phyloP scores from a whole-genome alignment of 352 stramenopile species.

The Phytopythium montanum region DNA sequence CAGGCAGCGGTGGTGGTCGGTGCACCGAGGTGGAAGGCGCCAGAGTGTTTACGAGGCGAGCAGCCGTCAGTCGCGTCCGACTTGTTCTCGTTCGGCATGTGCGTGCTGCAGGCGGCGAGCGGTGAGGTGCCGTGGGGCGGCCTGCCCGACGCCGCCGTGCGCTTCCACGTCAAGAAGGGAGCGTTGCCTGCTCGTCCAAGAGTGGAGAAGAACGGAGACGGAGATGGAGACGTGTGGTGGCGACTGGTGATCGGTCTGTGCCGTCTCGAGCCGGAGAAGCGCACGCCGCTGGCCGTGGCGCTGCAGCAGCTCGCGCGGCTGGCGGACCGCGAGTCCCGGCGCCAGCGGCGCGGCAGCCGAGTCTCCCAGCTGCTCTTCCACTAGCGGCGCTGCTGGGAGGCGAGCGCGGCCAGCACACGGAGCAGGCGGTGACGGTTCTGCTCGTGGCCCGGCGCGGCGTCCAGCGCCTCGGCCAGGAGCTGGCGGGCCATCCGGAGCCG shows the following conservation, averaged over 20 bases:
- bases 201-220: not conserved
- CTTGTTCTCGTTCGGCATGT: conserved; percentile 36
- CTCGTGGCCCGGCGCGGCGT: not conserved
- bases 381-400: not conserved
- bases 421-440: not conserved
- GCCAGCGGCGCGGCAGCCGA: conserved; percentile 10
- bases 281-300: conserved; percentile 25
- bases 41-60: conserved; percentile 17
- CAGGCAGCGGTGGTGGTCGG: conserved; percentile 14
- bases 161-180: conserved; percentile 23
- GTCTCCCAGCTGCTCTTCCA: conserved; percentile 3
- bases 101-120: conserved; percentile 23
- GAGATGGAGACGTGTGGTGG: conserved; percentile 24
- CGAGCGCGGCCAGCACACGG: not conserved
- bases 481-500: not conserved
- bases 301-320: conserved; percentile 27
- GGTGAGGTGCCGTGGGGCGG: conserved; percentile 23
- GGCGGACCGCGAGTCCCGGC: conserved; percentile 18
- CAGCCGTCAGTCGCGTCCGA: conserved; percentile 25
- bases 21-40: conserved; percentile 24
- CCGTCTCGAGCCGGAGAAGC: conserved; percentile 25
- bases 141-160: conserved; percentile 25
- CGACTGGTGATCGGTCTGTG: conserved; percentile 26
- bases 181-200: conserved; percentile 20
- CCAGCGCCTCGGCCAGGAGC: not conserved